Base-by-base conservation (phyloP, 2,329 filamentous ascomycete species). In the Trichoderma lentiforme region DNA sequence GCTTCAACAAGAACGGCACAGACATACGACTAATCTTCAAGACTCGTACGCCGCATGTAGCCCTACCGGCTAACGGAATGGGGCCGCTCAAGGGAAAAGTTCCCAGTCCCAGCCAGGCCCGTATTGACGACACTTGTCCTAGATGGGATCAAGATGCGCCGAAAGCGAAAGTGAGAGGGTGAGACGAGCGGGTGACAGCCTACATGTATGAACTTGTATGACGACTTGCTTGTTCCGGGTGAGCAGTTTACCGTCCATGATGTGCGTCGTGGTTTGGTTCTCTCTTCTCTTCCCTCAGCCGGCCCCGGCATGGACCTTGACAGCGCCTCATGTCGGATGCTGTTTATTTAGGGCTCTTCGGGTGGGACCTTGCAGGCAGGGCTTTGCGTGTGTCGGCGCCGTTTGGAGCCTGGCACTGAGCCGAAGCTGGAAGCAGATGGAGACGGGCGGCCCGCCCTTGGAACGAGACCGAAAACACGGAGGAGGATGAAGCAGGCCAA, bases 31-130 rank as follows among this genome's bases (percentile, higher is more conserved):
- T 53, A 61, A 62, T 39, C 30, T 32, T 30, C 21, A 51, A 70
- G 3, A 60, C 57, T 32, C 57, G 47, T 9, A 53, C 18, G 30
- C 51, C 24, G 34, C 43, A 57, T 60, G 63, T 63, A 72, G 70
- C 70, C 70, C 70, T 72, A 72, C 70, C 70, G 61, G 69, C 69
- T 71, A 65, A 26, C 69, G 69, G 56, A 14, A 53, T 56, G 58
- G 58, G 34, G 34, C 34, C 58, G 28, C 18, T 28, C 14, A 3
- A 21, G 47, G 47, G 51, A 57, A 71, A 43, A 71, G 51, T 47
- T 43, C 69, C 36, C 36, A 39, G 7, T 15, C 6, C 69, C 28
- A 57, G 28, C 18, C 56, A 60, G 28, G 36, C 18, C 66, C 26
- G 39, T 65, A 43, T 65, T 28, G 39, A 65, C 21, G 53, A 43